These are phyloP conservation scores for Phytophthora cajani DNA, from an alignment of 352 stramenopile genomes.

Conservation along the genomic window DNA sequence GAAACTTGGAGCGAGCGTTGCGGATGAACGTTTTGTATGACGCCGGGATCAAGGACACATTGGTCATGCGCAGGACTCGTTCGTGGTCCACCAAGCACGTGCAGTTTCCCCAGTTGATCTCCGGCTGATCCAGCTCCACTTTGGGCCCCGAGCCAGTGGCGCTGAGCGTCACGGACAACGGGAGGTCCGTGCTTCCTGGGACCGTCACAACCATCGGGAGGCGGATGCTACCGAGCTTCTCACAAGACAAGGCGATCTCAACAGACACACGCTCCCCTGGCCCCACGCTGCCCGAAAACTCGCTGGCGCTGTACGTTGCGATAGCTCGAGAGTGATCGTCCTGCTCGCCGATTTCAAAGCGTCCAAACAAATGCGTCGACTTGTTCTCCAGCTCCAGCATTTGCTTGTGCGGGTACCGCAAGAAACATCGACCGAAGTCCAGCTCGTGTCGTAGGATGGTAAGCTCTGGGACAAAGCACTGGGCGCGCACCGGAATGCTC, in stretches of 20 bases:
- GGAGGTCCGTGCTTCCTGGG: conserved; percentile 87
- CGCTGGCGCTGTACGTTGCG: conserved; percentile 76
- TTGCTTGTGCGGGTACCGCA: conserved; percentile 92
- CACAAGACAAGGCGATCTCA: conserved; percentile 84
- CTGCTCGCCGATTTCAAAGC: conserved; percentile 92
- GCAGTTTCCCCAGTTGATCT: conserved; percentile 92
- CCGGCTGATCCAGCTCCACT: conserved; percentile 79
- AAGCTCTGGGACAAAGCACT: conserved; percentile 90
- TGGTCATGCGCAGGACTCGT: conserved; percentile 82
- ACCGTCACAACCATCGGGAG: conserved; percentile 90
- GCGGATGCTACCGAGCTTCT: conserved; percentile 92
- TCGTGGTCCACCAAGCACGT: conserved; percentile 89
- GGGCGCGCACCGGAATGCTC: conserved; percentile 88
- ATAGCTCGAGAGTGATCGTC: conserved; percentile 89
- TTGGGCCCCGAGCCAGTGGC: conserved; percentile 86
- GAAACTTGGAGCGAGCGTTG: conserved; percentile 92
- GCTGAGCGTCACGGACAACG: conserved; percentile 87
- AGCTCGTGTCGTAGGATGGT: conserved; percentile 70
- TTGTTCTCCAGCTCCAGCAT: conserved; percentile 90
- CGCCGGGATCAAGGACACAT: conserved; percentile 91
- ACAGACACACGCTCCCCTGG: conserved; percentile 69
- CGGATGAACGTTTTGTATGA: conserved; percentile 94
- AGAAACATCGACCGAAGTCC: conserved; percentile 91
- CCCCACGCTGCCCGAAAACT: conserved; percentile 66
- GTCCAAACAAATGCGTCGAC: conserved; percentile 71